Evolutionary conservation across 768 basidiomycete species (phyloP).

Genomic region (Lentinula detonsa): DNA sequence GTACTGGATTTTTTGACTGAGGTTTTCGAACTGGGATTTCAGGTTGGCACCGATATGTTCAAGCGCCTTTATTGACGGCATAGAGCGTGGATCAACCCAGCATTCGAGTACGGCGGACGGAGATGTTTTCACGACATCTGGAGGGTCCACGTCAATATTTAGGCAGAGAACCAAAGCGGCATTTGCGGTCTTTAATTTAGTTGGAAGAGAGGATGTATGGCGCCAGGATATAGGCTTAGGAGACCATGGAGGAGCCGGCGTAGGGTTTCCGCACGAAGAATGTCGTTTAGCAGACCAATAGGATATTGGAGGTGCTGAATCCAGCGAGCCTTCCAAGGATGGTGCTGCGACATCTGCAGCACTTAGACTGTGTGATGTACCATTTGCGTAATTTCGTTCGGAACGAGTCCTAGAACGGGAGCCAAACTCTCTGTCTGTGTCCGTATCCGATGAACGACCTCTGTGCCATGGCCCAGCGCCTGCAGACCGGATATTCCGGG

Average conservation of each 20-base stretch:
- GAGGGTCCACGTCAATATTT: conserved; percentile 97
- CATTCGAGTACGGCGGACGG: conserved; percentile 94
- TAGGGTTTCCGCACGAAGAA: conserved; percentile 83
- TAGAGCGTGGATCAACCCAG: conserved; percentile 94
- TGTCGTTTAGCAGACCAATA: conserved; percentile 90
- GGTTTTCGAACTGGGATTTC: conserved; percentile 91
- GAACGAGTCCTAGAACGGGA: conserved; percentile 37
- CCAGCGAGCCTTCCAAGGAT: conserved; percentile 35
- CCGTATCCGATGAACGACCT: conserved; percentile 39
- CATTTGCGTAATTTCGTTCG: conserved; percentile 22
- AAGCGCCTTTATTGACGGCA: conserved; percentile 89
- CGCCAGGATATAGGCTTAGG: conserved; percentile 75
- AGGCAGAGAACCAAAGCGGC: conserved; percentile 88
- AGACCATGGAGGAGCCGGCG: conserved; percentile 61
- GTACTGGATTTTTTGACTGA: conserved; percentile 91
- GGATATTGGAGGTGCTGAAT: conserved; percentile 56
- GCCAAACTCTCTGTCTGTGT: conserved; percentile 46
- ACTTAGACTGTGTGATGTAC: conserved; percentile 24
- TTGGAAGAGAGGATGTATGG: conserved; percentile 50
- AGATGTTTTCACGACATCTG: conserved; percentile 94
- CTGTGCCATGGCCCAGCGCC: conserved; percentile 27
- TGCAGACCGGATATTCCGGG: conserved; percentile 18
- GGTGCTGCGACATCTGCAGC: conserved; percentile 22
- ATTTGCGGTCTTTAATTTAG: conserved; percentile 86
- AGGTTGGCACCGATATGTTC: conserved; percentile 91